These are phyloP conservation scores for Ceratocystiopsis sp. DNA, from an alignment of 2,329 filamentous ascomycete genomes.

Conservation along the genomic window DNA sequence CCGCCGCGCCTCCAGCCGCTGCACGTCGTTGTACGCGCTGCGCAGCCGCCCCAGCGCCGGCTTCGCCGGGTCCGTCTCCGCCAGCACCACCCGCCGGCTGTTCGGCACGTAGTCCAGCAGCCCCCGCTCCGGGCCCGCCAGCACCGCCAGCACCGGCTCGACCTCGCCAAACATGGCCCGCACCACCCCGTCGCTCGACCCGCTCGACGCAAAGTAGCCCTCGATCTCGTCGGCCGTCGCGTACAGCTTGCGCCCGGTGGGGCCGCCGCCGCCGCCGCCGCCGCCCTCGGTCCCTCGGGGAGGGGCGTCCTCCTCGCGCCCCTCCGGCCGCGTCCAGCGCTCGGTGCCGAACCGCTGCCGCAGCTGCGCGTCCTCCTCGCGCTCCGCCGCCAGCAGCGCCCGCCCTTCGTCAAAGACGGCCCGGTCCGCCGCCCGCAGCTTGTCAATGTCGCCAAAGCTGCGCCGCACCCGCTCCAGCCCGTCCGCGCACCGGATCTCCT, in stretches of 20 bases:
- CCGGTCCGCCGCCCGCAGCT: constrained; percentile 65
- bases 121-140: constrained; percentile 64
- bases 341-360: constrained; percentile 72
- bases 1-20: constrained; percentile 63
- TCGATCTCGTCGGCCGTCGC: constrained; percentile 62
- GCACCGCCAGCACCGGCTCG: constrained; percentile 55
- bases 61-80: constrained; percentile 50
- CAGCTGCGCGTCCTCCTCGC: constrained; percentile 64
- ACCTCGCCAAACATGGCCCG: constrained; percentile 63
- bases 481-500: constrained; percentile 84
- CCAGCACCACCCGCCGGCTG: constrained; percentile 61
- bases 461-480: constrained; percentile 60
- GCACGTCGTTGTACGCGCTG: constrained; percentile 68
- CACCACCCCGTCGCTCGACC: constrained; percentile 42
- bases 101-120: constrained; percentile 83
- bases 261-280: too few species aligned
- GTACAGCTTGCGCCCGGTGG: constrained; percentile 47
- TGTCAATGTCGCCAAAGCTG: constrained; percentile 77
- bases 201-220: constrained; percentile 58
- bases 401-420: constrained; percentile 71
- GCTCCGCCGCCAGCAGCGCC: constrained; percentile 60
- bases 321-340: constrained; percentile 58
- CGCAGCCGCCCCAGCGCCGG: constrained; percentile 61
- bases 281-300: too few species aligned
- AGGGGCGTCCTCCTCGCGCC: constrained; percentile 48